Conservation (phyloP, 495 filamentous ascomycete species). For the Baudoinia panamericana region DNA sequence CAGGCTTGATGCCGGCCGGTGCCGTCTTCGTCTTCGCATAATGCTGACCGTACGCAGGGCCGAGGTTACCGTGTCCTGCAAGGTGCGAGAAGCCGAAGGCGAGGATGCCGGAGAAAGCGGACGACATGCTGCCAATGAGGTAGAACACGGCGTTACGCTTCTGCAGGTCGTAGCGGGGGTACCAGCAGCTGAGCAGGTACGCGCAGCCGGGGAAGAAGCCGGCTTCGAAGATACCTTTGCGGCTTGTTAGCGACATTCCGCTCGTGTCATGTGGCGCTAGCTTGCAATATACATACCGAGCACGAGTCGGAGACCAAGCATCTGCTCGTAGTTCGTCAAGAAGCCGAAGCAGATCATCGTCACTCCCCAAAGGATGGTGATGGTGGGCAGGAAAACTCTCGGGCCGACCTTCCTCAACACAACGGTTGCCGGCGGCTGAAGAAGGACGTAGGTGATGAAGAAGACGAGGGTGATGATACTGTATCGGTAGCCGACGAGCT, state of each 20-base stretch:
- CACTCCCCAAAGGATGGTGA: constrained; percentile 17
- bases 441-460: constrained; percentile 21
- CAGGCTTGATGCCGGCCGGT: constrained; percentile 5
- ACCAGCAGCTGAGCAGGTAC: constrained; percentile 20
- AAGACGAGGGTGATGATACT: constrained; percentile 17
- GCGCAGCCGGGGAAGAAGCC: constrained; percentile 19
- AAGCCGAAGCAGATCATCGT: constrained; percentile 18
- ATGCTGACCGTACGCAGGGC: constrained; percentile 10
- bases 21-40: constrained; percentile 6
- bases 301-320: constrained; percentile 15
- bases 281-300: constrained; percentile 14
- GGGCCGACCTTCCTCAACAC: constrained; percentile 16
- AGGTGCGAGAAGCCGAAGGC: constrained; percentile 20
- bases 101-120: constrained; percentile 22
- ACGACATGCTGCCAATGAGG: constrained; percentile 20
- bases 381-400: constrained; percentile 15
- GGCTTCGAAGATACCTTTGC: constrained; percentile 5
- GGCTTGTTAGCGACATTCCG: background rate
- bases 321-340: constrained; percentile 7
- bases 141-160: constrained; percentile 23
- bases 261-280: background rate
- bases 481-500: constrained; percentile 11
- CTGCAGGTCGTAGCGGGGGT: constrained; percentile 16
- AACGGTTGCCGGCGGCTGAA: constrained; percentile 18
- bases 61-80: constrained; percentile 10